phyloP scores from a whole-genome alignment of 257 asterid genomes.

The Scutellaria minor region DNA sequence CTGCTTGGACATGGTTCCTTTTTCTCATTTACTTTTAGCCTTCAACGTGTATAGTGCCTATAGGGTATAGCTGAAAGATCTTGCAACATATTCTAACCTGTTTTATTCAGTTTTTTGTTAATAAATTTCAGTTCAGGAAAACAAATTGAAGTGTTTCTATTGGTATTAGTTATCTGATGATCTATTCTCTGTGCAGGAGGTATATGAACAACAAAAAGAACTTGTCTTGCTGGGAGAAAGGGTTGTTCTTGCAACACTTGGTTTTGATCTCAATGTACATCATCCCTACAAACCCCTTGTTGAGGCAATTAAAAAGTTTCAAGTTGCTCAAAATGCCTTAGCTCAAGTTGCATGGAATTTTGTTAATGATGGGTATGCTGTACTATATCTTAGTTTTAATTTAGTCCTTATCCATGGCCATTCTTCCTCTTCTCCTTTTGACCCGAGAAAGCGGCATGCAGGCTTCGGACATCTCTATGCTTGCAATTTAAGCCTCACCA shows the following conservation, averaged over 20 bases:
- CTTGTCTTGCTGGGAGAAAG: conserved; percentile 81
- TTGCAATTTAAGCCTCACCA: conserved; percentile 99
- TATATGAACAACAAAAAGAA: conserved; percentile 90
- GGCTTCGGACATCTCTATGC: conserved; percentile 98
- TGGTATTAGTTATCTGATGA: conserved; percentile 26
- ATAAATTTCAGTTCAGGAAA: too few relatives aligned
- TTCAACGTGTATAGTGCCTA: too few relatives aligned
- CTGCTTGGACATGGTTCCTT: conserved; percentile 7
- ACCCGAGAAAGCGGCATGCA: conserved; percentile 74
- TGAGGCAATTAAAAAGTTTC: conserved; percentile 84
- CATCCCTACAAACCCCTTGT: conserved; percentile 98
- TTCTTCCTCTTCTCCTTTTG: conserved; percentile 60
- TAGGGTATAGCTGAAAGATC: too few relatives aligned
- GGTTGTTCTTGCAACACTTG: conserved; percentile 89
- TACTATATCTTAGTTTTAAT: conserved; percentile 29
- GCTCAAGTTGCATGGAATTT: conserved; percentile 99
- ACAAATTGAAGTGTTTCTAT: too few relatives aligned
- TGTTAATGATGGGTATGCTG: conserved; percentile 95
- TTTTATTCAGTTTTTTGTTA: too few relatives aligned
- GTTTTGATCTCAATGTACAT: conserved; percentile 75
- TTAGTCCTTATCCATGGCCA: conserved; percentile 51
- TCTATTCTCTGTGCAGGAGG: conserved; percentile 66
- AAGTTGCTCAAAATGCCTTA: conserved; percentile 90
- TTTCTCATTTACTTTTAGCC: background rate
- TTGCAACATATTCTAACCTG: too few relatives aligned